Conservation (phyloP, 495 filamentous ascomycete genomes). For the Trichoderma erinaceum region DNA sequence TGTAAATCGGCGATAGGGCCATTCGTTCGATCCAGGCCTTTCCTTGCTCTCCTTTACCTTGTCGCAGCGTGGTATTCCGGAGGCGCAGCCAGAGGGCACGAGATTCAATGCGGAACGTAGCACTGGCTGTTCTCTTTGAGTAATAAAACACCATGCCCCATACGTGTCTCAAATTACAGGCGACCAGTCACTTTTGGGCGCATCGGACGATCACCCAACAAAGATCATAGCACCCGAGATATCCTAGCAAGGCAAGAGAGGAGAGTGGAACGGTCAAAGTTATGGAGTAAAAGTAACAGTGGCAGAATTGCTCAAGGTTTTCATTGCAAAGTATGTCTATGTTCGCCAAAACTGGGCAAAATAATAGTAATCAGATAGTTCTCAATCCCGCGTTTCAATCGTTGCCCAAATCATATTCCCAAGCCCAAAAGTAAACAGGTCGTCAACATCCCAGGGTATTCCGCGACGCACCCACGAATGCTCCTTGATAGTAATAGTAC, state of each 20-base stretch:
- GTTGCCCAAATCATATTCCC: slow-evolving; percentile 4
- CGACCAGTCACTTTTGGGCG: not conserved
- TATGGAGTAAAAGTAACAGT: not conserved
- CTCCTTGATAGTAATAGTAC: slow-evolving; percentile 9
- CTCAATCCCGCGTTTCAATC: slow-evolving; percentile 13
- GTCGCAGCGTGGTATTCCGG: not conserved
- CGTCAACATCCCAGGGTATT: slow-evolving; percentile 14
- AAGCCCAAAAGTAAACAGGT: slow-evolving; percentile 1
- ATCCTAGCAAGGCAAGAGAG: not conserved
- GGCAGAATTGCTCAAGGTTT: not conserved
- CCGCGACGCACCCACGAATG: slow-evolving; percentile 12
- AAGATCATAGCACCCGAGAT: slow-evolving; percentile 1
- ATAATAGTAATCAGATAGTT: not conserved
- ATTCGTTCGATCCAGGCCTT: not conserved
- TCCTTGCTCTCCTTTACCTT: not conserved
- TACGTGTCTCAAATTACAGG: slow-evolving; percentile 1
- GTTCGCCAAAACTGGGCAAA: not conserved
- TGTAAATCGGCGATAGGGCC: not conserved
- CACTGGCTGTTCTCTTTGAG: not conserved
- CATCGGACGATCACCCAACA: slow-evolving; percentile 14
- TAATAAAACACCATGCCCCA: slow-evolving; percentile 9
- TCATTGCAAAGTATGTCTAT: slow-evolving; percentile 3
- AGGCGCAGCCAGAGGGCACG: slow-evolving; percentile 1
- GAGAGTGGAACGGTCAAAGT: not conserved
- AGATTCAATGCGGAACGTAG: slow-evolving; percentile 2